Base-by-base conservation (phyloP, 768 basidiomycete genomes). In the Mycena sanguinolenta region DNA sequence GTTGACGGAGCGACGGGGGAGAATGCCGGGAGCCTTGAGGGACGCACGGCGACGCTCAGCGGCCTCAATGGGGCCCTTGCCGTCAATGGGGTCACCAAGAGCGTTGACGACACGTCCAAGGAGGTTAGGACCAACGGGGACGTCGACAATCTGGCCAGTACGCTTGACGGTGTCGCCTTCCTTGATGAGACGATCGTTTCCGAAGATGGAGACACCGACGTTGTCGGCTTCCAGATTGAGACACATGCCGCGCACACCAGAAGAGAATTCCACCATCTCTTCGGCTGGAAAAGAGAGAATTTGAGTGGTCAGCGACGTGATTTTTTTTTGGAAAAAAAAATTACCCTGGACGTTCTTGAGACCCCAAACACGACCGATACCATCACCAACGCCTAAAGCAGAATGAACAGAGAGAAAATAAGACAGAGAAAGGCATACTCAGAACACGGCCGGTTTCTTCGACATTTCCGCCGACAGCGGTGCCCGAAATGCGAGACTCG, bases 261-360 rank as follows among this genome's bases (percentile, higher is more conserved):
- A 99, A 58, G 97, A 95, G 90, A 99, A 99, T 90, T 99, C 98
- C 90, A 99, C 98, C 98, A 99, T 99, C 91, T 99, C 98, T 87
- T 99, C 98, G 85, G 93, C 93, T 96, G 83, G 58, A 76, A 64
- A 74, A 74, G 54, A 67, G 63, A 68, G 67, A 76, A 70, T 73
- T 80, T 70, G 72, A 57, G 67, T 65, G 61, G 68, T 30, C 32
- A 23, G 60, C 49, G 53, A 76, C 65, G 70, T 58, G 64, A 50
- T 64, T 64, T 64, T 49, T 63, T 34, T 57, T 50, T 58, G 49
- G 61, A 32, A 71, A 75, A 62, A 60, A 65, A 65, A 60, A 34
- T n/a, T 42, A 96, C 95, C 96, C 87, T 99, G 98, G 79, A 99
- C 98, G 82, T 99, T 99, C 85, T 85, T 93, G 80, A 99, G 90